phyloP scores from a whole-genome alignment of 208 protist species.

The Trypanosoma lewisi region DNA sequence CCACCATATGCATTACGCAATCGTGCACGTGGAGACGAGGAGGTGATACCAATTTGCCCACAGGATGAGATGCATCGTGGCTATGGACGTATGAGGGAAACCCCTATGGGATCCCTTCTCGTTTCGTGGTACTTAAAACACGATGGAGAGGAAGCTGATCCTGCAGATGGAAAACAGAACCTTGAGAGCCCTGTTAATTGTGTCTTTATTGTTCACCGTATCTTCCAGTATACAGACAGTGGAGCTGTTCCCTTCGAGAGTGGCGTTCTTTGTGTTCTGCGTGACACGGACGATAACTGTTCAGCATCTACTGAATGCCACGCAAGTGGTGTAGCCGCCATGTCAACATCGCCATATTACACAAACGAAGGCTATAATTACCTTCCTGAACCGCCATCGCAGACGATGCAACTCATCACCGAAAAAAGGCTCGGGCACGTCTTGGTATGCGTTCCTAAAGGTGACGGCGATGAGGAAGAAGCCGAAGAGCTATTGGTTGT shows the following conservation, averaged over 20 bases:
- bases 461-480: conserved; percentile 43
- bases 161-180: conserved; percentile 52
- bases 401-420: conserved; percentile 86
- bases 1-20: conserved; percentile 68
- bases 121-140: conserved; percentile 84
- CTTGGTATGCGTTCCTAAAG: conserved; percentile 80
- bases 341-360: conserved; percentile 78
- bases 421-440: conserved; percentile 87
- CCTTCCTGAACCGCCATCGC: conserved; percentile 69
- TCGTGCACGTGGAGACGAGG: conserved; percentile 66
- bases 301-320: conserved; percentile 78
- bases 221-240: conserved; percentile 91
- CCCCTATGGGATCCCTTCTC: conserved; percentile 67
- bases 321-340: conserved; percentile 23
- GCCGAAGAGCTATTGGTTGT: conserved; percentile 86
- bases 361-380: conserved; percentile 83
- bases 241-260: conserved; percentile 59
- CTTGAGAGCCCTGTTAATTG: conserved; percentile 70
- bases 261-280: conserved; percentile 83
- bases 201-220: conserved; percentile 71
- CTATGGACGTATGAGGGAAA: conserved; percentile 63
- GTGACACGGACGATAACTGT: conserved; percentile 89
- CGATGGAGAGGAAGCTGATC: conserved; percentile 51
- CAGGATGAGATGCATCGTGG: conserved; percentile 56
- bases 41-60: conserved; percentile 67